phyloP scores from a whole-genome alignment of 345 rosid species.

The Toxicodendron radicans region DNA sequence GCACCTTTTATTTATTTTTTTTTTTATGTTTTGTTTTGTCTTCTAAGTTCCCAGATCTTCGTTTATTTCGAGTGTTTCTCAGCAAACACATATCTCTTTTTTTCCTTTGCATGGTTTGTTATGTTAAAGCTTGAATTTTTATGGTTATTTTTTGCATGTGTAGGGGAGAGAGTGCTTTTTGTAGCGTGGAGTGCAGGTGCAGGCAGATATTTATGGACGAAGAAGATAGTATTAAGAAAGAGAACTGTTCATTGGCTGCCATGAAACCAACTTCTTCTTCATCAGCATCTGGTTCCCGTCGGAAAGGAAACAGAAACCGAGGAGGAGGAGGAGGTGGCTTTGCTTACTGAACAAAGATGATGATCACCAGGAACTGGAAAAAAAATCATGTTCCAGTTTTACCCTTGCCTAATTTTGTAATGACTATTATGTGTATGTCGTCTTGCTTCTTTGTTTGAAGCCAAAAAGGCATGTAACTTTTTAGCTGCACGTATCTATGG shows the following conservation, averaged over 20 bases:
- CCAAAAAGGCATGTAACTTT: conserved; percentile 27
- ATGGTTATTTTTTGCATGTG: background rate
- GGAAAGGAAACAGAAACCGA: conserved; percentile 50
- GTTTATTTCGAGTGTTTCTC: background rate
- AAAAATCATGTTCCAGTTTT: conserved; percentile 20
- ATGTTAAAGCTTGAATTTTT: background rate
- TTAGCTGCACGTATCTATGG: conserved; percentile 20
- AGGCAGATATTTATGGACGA: conserved; percentile 84
- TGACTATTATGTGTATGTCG: conserved; percentile 25
- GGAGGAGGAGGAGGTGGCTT: conserved; percentile 70
- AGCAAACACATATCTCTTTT: background rate
- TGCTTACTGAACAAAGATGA: conserved; percentile 38
- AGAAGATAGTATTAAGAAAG: conserved; percentile 49
- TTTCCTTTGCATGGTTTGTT: background rate
- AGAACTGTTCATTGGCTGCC: conserved; percentile 48
- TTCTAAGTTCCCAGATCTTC: background rate
- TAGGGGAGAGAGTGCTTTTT: conserved; percentile 83
- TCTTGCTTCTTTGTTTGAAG: conserved; percentile 36
- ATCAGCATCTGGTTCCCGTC: conserved; percentile 36
- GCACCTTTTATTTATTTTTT: background rate
- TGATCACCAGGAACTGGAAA: background rate
- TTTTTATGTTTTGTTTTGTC: background rate
- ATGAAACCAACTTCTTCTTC: conserved; percentile 33
- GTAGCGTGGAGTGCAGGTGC: conserved; percentile 93
- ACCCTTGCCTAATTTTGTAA: conserved; percentile 37